Evolutionary conservation across 768 basidiomycete genomes (phyloP).

Genomic region (Heimioporus sp.): DNA sequence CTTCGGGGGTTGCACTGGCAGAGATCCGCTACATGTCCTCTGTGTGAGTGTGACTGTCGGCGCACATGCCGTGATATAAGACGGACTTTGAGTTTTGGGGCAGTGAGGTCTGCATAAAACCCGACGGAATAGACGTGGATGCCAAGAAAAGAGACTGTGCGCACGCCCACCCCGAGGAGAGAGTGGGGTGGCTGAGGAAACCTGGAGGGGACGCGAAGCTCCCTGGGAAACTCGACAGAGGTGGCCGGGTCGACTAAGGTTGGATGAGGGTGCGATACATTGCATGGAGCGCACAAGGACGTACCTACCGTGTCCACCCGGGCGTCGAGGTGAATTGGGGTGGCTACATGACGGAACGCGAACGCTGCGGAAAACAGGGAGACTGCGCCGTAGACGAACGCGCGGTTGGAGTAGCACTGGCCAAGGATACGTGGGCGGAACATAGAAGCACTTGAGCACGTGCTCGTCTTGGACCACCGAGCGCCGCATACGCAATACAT

Average conservation of each 20-base stretch:
- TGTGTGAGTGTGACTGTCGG: conserved; percentile 2
- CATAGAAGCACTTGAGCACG: background rate
- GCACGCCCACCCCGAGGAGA: conserved; percentile 81
- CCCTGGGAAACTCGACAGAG: conserved; percentile 68
- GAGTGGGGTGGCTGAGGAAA: conserved; percentile 59
- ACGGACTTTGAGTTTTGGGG: conserved; percentile 57
- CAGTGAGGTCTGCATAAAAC: conserved; percentile 83
- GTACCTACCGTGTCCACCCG: conserved; percentile 22
- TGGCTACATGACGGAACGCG: conserved; percentile 18
- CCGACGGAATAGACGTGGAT: conserved; percentile 89
- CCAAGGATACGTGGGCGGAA: conserved; percentile 3
- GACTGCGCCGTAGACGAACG: conserved; percentile 29
- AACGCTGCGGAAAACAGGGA: conserved; percentile 32
- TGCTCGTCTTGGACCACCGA: background rate
- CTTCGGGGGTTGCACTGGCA: conserved; percentile 52
- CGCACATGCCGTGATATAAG: background rate
- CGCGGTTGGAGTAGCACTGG: background rate
- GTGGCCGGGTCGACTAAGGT: conserved; percentile 69
- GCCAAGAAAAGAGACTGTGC: conserved; percentile 85
- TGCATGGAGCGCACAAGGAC: background rate
- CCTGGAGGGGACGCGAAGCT: conserved; percentile 62
- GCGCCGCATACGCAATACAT: conserved; percentile 13
- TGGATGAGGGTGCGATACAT: background rate
- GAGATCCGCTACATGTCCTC: conserved; percentile 45
- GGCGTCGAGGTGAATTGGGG: conserved; percentile 44